Percentiles rank a stretch among this genome's conserved stretches.
Conservation (phyloP, 2,329 filamentous ascomycete genomes). For the Alternaria arborescens region DNA sequence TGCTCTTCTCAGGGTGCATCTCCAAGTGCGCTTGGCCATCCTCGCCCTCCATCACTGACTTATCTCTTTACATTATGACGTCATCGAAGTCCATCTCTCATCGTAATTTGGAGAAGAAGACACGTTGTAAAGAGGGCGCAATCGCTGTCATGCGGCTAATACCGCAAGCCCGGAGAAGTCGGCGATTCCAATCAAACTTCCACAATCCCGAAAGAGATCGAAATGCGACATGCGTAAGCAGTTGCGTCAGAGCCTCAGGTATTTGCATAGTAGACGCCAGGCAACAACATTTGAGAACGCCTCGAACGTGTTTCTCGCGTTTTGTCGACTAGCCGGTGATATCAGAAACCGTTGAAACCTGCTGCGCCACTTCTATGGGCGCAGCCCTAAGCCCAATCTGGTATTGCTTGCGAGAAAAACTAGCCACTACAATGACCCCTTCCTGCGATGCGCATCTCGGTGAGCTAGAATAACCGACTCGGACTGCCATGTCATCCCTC, state of each 20-base stretch:
- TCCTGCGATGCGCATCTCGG: conserved; percentile 19
- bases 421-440: conserved; percentile 14
- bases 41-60: not conserved
- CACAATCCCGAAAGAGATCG: not conserved
- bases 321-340: conserved; percentile 4
- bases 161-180: not conserved
- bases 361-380: conserved; percentile 18
- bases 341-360: not conserved
- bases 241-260: conserved; percentile 32
- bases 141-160: not conserved
- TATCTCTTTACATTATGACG: not conserved
- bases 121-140: conserved; percentile 1
- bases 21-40: not conserved
- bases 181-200: not conserved
- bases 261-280: conserved; percentile 15
- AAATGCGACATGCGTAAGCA: conserved; percentile 22
- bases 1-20: not conserved
- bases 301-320: conserved; percentile 2
- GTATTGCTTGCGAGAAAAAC: conserved; percentile 36
- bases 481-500: conserved; percentile 17
- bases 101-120: not conserved
- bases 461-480: conserved; percentile 18
- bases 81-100: not conserved
- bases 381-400: conserved; percentile 20
- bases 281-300: conserved; percentile 14